Conservation (phyloP, 1,284 basidiomycete genomes). For the Apiotrichum brassicae region DNA sequence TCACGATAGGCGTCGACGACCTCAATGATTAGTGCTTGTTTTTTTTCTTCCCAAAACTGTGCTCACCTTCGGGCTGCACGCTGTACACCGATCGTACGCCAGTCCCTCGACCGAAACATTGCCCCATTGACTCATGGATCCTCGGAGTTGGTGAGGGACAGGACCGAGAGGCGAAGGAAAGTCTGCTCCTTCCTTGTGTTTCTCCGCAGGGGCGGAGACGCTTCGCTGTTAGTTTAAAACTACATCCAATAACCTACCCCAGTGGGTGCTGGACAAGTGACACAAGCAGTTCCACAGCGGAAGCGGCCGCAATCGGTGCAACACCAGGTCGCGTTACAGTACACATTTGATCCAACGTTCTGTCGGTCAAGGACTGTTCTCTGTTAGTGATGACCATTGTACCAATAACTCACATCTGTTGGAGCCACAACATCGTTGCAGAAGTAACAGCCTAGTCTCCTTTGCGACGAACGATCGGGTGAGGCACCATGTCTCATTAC, state of each 20-base stretch:
- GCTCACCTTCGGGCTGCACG: constrained; percentile 72
- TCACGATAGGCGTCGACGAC: constrained; percentile 68
- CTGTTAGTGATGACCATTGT: neutral
- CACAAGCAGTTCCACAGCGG: constrained; percentile 85
- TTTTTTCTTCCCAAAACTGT: no score
- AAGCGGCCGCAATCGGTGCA: constrained; percentile 83
- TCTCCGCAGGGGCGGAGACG: constrained; percentile 57
- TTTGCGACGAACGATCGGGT: neutral
- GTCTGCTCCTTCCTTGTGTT: neutral
- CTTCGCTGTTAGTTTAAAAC: constrained; percentile 42
- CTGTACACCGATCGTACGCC: constrained; percentile 83
- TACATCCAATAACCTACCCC: constrained; percentile 54
- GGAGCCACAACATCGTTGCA: constrained; percentile 98
- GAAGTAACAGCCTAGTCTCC: constrained; percentile 83
- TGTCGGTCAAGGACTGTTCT: constrained; percentile 75
- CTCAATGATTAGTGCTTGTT: constrained; percentile 51
- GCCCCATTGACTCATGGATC: constrained; percentile 78
- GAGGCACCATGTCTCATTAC: constrained; percentile 84
- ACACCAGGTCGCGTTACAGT: constrained; percentile 96
- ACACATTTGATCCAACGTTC: constrained; percentile 98
- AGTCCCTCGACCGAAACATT: constrained; percentile 76
- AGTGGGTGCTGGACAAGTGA: constrained; percentile 84
- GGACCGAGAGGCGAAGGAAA: constrained; percentile 63
- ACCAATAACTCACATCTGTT: constrained; percentile 61
- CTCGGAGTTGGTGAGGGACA: constrained; percentile 90